A percentile compares a stretch with the other conserved stretches of the same genome.
phyloP scores from a whole-genome alignment of 495 filamentous ascomycete genomes.

The Penicillium goetzii region DNA sequence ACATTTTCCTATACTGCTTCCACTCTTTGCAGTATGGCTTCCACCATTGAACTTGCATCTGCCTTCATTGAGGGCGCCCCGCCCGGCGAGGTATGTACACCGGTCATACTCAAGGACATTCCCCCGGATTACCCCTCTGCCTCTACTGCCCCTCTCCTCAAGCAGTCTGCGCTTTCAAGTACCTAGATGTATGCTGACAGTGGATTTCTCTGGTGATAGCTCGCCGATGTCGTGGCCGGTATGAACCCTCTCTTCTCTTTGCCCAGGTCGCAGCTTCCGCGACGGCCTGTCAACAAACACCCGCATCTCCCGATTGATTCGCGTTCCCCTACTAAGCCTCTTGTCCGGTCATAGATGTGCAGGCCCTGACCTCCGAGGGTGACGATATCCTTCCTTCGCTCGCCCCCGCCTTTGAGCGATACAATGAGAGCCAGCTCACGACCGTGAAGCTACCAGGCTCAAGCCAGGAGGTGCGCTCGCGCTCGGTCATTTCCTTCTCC shows the following conservation, averaged over 20 bases:
- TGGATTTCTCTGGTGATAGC: slow-evolving; percentile 51
- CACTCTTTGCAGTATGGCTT: slow-evolving; percentile 37
- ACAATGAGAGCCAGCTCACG: slow-evolving; percentile 92
- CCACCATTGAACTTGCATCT: slow-evolving; percentile 66
- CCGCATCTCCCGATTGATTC: slow-evolving; percentile 13
- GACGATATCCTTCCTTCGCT: slow-evolving; percentile 69
- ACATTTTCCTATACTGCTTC: slow-evolving; percentile 9
- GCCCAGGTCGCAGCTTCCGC: not conserved
- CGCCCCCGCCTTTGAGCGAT: slow-evolving; percentile 83
- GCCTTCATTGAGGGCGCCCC: slow-evolving; percentile 94
- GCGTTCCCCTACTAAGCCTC: slow-evolving; percentile 24
- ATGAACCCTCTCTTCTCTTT: slow-evolving; percentile 29
- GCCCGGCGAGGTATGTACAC: slow-evolving; percentile 83
- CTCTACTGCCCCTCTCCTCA: not conserved
- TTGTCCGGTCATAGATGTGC: slow-evolving; percentile 69
- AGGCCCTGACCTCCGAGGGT: slow-evolving; percentile 74
- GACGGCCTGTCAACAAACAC: not conserved
- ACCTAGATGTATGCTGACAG: not conserved
- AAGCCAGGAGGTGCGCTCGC: slow-evolving; percentile 66
- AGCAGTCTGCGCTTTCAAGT: no score
- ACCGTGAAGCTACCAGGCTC: slow-evolving; percentile 87
- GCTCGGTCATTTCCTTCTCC: not conserved
- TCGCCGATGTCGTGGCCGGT: slow-evolving; percentile 90
- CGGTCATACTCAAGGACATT: slow-evolving; percentile 3
- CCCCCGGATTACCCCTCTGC: slow-evolving; percentile 11